phyloP scores from a whole-genome alignment of 164 flowering plant species.

The Aristolochia fimbriata region DNA sequence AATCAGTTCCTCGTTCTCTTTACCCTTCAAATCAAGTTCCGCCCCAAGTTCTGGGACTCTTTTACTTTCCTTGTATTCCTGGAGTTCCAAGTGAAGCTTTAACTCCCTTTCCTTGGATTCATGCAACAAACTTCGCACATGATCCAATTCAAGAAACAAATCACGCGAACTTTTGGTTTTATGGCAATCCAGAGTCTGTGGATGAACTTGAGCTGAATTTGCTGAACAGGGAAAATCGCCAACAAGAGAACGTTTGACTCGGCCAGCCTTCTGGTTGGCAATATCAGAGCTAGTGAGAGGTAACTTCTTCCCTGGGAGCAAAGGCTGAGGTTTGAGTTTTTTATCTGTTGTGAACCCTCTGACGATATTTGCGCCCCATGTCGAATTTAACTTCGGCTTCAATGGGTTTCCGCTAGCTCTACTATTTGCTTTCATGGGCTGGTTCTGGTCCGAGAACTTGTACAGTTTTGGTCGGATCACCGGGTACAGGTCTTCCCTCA shows the following conservation, averaged over 20 bases:
- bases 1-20: slow-evolving; percentile 30
- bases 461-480: slow-evolving; percentile 27
- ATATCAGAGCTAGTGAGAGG: slow-evolving; percentile 26
- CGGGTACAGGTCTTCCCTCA: slow-evolving; percentile 44
- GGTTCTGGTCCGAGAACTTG: slow-evolving; percentile 57
- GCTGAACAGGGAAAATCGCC: slow-evolving; percentile 59
- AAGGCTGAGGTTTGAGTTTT: slow-evolving; percentile 33
- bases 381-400: slow-evolving; percentile 33
- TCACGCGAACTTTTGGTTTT: slow-evolving; percentile 41
- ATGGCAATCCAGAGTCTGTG: slow-evolving; percentile 22
- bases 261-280: slow-evolving; percentile 26
- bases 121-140: slow-evolving; percentile 42
- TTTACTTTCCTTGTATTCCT: slow-evolving; percentile 30
- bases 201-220: slow-evolving; percentile 42
- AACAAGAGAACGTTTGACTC: slow-evolving; percentile 58
- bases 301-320: slow-evolving; percentile 26
- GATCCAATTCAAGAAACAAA: slow-evolving; percentile 60
- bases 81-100: slow-evolving; percentile 46
- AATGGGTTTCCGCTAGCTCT: slow-evolving; percentile 11
- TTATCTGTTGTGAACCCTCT: slow-evolving; percentile 67
- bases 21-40: slow-evolving; percentile 35
- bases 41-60: slow-evolving; percentile 37
- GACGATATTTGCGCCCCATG: slow-evolving; percentile 75
- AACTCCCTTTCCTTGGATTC: slow-evolving; percentile 71
- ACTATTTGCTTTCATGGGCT: slow-evolving; percentile 20